Base-by-base conservation (phyloP, 345 rosid genomes). In the Brassica nigra region DNA sequence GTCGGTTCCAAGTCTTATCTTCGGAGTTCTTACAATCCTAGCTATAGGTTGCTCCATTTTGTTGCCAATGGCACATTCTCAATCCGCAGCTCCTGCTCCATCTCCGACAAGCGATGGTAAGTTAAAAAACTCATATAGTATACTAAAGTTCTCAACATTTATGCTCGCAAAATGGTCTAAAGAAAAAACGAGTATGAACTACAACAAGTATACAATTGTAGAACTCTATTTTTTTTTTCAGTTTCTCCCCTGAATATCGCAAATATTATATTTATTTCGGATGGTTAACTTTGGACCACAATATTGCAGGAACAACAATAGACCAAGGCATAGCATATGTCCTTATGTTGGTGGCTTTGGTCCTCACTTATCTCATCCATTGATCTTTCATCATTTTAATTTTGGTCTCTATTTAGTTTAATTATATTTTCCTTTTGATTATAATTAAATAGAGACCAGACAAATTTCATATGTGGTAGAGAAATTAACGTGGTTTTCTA, bases 321-420 rank as follows among this genome's bases (percentile, higher is more conserved):
- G 98, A 95, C 82, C 99, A 95, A 87, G 96, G 93, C 49, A 84
- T 95, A 68, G 98, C 98, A 1, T 95, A 83, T 80, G 84, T 88
- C 85, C 86, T 91, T 61, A 93, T 93, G 99, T 29, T 88, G 88
- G 88, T 92, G 89, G 99, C 99, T 0, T 78, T 95, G 80, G 93
- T 85, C 74, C 89, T 95, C 70, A 95, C 97, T 2, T 95, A 92
- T 76, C 88, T 92, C 80, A 95, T 91, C 73, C 98, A 91, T 77
- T 80, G 63, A 80, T 64, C 42, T 47, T 0, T 68, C 61, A 5
- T 39, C 23, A 23, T 6, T 70, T 64, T 58, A 44, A 14, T 29
- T 8, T 6, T 74, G 80, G 62, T 80, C 72, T 80, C 83, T 80
- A 69, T 74, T 68, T 74, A 27, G 70, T 73, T 74, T 62, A 68